Evolutionary conservation across 2,329 filamentous ascomycete species (phyloP), one percentile per base, ranked within the genome.

Genomic region (Trichoderma aggressivum): DNA sequence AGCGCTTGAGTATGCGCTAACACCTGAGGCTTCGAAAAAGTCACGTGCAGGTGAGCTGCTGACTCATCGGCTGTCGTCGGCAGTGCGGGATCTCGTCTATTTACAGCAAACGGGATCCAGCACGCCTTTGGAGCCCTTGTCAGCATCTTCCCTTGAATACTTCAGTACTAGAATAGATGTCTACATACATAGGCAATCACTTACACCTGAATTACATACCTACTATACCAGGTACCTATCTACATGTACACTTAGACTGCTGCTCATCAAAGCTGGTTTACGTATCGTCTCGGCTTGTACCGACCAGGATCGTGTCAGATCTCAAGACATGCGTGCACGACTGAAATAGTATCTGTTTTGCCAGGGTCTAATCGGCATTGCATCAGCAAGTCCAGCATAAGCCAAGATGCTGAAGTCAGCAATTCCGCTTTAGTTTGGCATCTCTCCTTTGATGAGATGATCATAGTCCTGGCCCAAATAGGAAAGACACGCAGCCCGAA

Each of bases 11-110:
- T 43, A 75, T 75, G 73, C 74, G 58, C 69, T 70, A 67, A 30
- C 55, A 76, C 80, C 79, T 81, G 70, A 81, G 79, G 79, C 78
- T 78, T 14, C 43, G 16, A 67, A 30, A 30, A 55, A 30, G 63
- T 70, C 69, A 71, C 69, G 71, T 72, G 71, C 1, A 11, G n/a
- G 7, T 2, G 2, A 11, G 0, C 1, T 39, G 66, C 14, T 72
- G 68, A 71, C 63, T 72, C 59, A 70, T 18, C 70, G 53, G 30
- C 2, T 50, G 30, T 18, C 16, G 10, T 58, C 39, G 28, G 43
- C 65, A 43, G 1, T n/a, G 1, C 36, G 36, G 36, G 36, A 43
- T 39, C 36, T n/a, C n/a, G n/a, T n/a, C n/a, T n/a, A n/a, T n/a
- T n/a, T n/a, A n/a, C n/a, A n/a, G n/a, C n/a, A n/a, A n/a, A n/a